Percentiles rank a stretch among this genome's conserved stretches.
These are phyloP conservation scores for Pyrus hybrid DNA, from an alignment of 331 rosid species.

Conservation along the genomic window DNA sequence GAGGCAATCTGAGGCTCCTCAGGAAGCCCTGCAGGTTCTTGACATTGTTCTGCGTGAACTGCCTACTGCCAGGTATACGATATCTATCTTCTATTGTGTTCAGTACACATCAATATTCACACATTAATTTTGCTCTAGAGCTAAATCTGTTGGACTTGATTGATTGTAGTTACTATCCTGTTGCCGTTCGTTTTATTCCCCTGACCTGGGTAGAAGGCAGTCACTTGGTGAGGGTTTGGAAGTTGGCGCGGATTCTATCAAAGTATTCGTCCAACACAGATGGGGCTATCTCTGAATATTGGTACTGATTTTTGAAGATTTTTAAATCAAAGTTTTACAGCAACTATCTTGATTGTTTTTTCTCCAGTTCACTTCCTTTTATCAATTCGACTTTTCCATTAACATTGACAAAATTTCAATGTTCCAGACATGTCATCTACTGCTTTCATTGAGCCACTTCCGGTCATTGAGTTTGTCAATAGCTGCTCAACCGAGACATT, in stretches of 20 bases:
- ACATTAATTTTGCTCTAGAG: not conserved
- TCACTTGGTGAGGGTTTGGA: constrained; percentile 92
- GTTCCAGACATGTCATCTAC: constrained; percentile 93
- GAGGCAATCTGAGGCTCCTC: constrained; percentile 91
- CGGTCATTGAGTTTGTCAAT: constrained; percentile 71
- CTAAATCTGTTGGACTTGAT: not conserved
- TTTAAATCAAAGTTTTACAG: not conserved
- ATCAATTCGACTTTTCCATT: not conserved
- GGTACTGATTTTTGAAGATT: constrained; percentile 29
- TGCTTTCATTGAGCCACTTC: constrained; percentile 89
- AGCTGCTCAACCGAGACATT: constrained; percentile 77
- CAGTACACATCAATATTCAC: not conserved
- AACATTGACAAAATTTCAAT: not conserved
- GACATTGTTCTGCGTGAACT: constrained; percentile 89
- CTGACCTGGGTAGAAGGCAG: constrained; percentile 75
- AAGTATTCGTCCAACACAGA: constrained; percentile 95
- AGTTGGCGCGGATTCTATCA: constrained; percentile 99
- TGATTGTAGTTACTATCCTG: constrained; percentile 63
- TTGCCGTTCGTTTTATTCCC: constrained; percentile 92
- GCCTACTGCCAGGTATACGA: constrained; percentile 60
- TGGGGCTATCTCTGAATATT: constrained; percentile 86
- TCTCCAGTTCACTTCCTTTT: not conserved
- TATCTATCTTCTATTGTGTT: not conserved
- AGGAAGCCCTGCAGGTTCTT: constrained; percentile 92
- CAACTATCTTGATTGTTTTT: not conserved